Evolutionary conservation across 1,284 basidiomycete genomes (phyloP), one percentile per base, ranked within the genome.

Genomic region (Baeospora myosura): DNA sequence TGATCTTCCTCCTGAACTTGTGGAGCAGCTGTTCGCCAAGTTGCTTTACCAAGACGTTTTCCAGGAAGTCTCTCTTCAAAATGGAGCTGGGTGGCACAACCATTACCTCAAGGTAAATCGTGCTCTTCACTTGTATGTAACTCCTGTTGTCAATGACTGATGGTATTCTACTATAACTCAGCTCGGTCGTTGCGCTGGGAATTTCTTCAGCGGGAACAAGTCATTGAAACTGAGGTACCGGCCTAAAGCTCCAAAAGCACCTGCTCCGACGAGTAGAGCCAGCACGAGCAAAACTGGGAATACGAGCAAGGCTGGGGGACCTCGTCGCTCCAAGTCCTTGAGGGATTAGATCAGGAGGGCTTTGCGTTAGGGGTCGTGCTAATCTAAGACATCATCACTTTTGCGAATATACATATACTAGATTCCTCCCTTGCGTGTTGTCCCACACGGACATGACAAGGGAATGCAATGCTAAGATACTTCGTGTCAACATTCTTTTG

Each of bases 1-100:
- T 29, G 49, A 65, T 16, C 45, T 83, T 29, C 57, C 65, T 3
- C 61, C 64, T 7, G 69, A 74, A 24, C 65, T 79, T 20, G 49
- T 74, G 16, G 82, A 88, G 28, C 73, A 83, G 8, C 59, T 87
- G 11, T 70, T 89, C 50, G 71, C 81, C 48, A 68, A 66, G 20
- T 67, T 90, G 7, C 48, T 71, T 8, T 57, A 61, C 24, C 54
- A 71, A 30, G 65, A 74, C 2, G 63, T 68, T 16, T 49, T 71
- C 12, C 48, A 40, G 0, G 57, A 61, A 39, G 48, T 57, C 20
- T 58, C 62, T 12, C 45, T 62, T 43, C 49, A 48, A 45, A 61
- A 66, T 45, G 46, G 53, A 1, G 55, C 48, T 32, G 67, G 62
- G 29, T 76, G 48, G 50, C 61, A 59, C 49, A 52, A 29, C 26